These are phyloP conservation scores for Phialophora tarda DNA, from an alignment of 2,329 filamentous ascomycete genomes.

Conservation along the genomic window DNA sequence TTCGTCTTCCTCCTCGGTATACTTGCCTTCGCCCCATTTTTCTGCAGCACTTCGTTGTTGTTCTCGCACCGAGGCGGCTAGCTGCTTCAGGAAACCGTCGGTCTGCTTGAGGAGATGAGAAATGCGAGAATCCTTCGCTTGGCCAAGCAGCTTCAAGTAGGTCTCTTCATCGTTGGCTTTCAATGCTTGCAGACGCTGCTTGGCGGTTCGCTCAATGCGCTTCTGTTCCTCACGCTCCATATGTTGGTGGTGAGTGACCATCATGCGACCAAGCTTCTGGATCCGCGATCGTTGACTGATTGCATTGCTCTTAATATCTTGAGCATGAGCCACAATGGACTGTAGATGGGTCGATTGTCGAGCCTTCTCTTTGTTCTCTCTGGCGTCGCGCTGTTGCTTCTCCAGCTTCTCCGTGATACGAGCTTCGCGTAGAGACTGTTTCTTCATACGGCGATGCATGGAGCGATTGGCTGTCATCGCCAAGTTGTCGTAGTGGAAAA, in stretches of 20 bases:
- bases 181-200: slow-evolving; percentile 97
- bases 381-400: slow-evolving; percentile 96
- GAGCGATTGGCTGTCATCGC: slow-evolving; percentile 96
- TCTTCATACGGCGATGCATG: slow-evolving; percentile 92
- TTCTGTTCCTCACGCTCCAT: slow-evolving; percentile 99
- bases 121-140: slow-evolving; percentile 99
- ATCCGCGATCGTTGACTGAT: slow-evolving; percentile 72
- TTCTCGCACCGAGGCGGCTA: slow-evolving; percentile 90
- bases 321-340: slow-evolving; percentile 80
- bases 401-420: slow-evolving; percentile 98
- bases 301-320: slow-evolving; percentile 74
- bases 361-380: slow-evolving; percentile 96
- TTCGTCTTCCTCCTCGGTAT: slow-evolving; percentile 62
- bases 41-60: slow-evolving; percentile 86
- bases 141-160: slow-evolving; percentile 94
- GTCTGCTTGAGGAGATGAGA: slow-evolving; percentile 96
- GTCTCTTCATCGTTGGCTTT: slow-evolving; percentile 99
- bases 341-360: slow-evolving; percentile 92
- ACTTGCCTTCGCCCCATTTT: slow-evolving; percentile 72
- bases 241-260: slow-evolving; percentile 87
- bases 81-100: slow-evolving; percentile 94
- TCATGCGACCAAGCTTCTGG: slow-evolving; percentile 85
- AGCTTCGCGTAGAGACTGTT: slow-evolving; percentile 92
- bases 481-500: slow-evolving; percentile 94
- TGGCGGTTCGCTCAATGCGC: slow-evolving; percentile 93